A percentile compares a stretch with the other conserved stretches of the same genome.
phyloP scores from a whole-genome alignment of 2,329 filamentous ascomycete species.

The Trichophyton simii region DNA sequence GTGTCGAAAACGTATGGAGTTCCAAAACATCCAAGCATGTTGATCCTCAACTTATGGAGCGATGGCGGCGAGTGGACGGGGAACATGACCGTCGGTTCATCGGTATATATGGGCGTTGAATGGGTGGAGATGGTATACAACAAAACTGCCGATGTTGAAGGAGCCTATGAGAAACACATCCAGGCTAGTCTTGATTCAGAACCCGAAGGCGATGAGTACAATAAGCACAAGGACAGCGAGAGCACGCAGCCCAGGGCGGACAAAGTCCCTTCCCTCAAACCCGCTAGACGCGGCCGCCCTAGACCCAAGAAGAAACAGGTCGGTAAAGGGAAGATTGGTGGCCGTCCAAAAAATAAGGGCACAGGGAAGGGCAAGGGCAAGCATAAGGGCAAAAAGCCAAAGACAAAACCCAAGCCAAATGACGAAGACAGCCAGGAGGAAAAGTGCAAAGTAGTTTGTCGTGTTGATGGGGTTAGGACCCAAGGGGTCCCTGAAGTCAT shows the following conservation, averaged over 20 bases:
- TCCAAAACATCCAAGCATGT: constrained; percentile 25
- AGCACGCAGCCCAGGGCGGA: constrained; percentile 13
- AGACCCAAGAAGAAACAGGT: not conserved
- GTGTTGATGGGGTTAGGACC: constrained; percentile 12
- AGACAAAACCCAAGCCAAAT: not conserved
- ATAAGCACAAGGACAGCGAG: constrained; percentile 20
- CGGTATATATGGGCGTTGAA: constrained; percentile 29
- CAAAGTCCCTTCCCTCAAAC: not conserved
- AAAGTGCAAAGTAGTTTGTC: constrained; percentile 12
- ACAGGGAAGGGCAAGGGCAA: not conserved
- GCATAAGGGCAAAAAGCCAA: not conserved
- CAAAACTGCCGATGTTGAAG: constrained; percentile 3
- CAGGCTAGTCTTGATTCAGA: not conserved
- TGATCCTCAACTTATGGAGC: constrained; percentile 34
- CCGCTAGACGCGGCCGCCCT: not conserved
- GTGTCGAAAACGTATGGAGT: constrained; percentile 26
- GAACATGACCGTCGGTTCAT: constrained; percentile 27
- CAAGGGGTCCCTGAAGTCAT: constrained; percentile 13
- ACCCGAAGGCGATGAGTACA: constrained; percentile 17
- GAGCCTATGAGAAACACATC: not conserved
- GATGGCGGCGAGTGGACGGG: constrained; percentile 32
- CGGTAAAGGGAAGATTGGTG: not conserved
- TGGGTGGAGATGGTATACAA: constrained; percentile 34
- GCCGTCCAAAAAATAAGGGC: not conserved
- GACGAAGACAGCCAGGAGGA: not conserved